Evolutionary conservation across 805 yeast species (phyloP), one percentile per base, ranked within the genome.

Genomic region (Saccharomycopsis vini): DNA sequence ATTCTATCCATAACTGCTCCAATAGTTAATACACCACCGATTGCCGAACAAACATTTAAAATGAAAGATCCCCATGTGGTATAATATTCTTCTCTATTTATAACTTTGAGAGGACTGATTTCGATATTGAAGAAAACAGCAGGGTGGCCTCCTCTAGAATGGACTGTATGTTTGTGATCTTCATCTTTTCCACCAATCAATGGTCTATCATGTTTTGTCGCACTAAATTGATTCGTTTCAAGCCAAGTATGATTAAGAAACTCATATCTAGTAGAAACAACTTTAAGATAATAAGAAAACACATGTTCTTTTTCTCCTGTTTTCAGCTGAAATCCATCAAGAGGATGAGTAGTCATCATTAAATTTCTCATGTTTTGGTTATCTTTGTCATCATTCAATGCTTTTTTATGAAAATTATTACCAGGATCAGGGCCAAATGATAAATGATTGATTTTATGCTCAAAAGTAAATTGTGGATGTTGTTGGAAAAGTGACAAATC

Each of bases 11-110:
- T 62, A 30, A 89, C 76, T 0, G 96, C 81, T 7, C 95, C 97
- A 22, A 90, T 88, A 22, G 96, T 89, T 47, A 92, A 68, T 9
- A 92, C 88, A 39, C 97, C 97, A 7, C 97, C 97, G 33, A 90
- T 72, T 5, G 94, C 86, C 44, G 95, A 82, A 52, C 92, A 77
- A 22, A 84, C 85, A 29, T 89, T 87, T 47, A 88, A 66, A 21
- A 87, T 56, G 58, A 89, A 88, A 1, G 88, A 84, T 24, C 89
- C 80, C 80, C 92, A 83, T 2, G 92, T 72, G 58, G 79, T 81
- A 15, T 61, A 59, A 46, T 68, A 69, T 39, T 64, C 79, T 61
- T 92, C 94, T 46, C 76, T 71, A 63, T 90, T 87, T 56, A 89
- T 84, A 41, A 92, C 88, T 59, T 88, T 87, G 68, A 92, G 69